A percentile compares a stretch with the other conserved stretches of the same genome.
These are phyloP conservation scores for Pseudodiploospora longispora DNA, from an alignment of 2,329 filamentous ascomycete genomes.

Conservation along the genomic window DNA sequence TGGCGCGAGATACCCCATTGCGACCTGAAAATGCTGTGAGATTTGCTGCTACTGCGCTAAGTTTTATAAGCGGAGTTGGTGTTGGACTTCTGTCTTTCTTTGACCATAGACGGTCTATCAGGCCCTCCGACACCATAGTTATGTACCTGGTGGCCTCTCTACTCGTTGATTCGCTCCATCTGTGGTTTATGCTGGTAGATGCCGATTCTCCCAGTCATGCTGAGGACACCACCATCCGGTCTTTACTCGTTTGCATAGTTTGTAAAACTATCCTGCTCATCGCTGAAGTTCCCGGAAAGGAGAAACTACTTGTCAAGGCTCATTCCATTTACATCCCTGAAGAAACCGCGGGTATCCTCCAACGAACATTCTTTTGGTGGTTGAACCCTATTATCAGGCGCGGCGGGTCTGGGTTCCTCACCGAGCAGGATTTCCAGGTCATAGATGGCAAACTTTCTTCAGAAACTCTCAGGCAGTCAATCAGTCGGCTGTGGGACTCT, in stretches of 20 bases:
- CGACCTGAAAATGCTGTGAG: no score
- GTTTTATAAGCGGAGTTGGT: no score
- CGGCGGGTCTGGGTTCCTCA: background rate
- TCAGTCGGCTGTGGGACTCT: conserved; percentile 1
- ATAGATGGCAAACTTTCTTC: background rate
- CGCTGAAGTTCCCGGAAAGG: conserved; percentile 4
- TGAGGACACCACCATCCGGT: background rate
- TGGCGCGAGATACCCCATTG: no score
- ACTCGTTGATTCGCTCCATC: background rate
- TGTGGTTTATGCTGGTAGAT: background rate
- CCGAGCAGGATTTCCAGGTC: conserved; percentile 1
- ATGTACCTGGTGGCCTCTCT: conserved; percentile 1
- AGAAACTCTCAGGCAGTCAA: background rate
- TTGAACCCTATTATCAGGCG: background rate
- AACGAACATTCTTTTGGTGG: conserved; percentile 7
- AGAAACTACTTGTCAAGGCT: background rate
- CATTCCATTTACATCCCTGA: background rate
- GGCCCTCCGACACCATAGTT: background rate
- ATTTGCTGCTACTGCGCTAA: no score
- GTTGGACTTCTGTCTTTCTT: no score
- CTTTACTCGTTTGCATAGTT: background rate
- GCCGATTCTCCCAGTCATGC: background rate
- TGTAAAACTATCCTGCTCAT: background rate
- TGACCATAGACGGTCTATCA: conserved; percentile 6
- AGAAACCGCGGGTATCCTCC: conserved; percentile 2